Conservation (phyloP, 371 early-diverging fungal genomes). For the Rhizopus microsporus region DNA sequence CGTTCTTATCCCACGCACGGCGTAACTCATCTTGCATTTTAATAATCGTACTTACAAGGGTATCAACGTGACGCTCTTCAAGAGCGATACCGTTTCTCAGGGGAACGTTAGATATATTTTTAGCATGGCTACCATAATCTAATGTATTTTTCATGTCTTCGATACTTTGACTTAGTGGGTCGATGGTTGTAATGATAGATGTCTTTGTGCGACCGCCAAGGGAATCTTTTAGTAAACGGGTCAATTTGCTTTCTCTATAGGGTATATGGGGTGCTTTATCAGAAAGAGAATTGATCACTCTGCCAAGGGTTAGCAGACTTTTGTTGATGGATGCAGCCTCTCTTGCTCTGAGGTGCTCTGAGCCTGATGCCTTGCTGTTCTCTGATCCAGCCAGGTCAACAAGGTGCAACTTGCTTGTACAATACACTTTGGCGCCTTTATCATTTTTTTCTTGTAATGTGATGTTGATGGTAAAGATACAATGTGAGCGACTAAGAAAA, state of each 20-base stretch:
- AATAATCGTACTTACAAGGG: slow-evolving; percentile 77
- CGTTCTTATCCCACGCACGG: slow-evolving; percentile 65
- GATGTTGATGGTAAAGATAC: slow-evolving; percentile 89
- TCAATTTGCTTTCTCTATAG: slow-evolving; percentile 93
- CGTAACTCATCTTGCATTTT: slow-evolving; percentile 58
- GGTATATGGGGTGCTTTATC: slow-evolving; percentile 85
- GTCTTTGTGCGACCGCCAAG: slow-evolving; percentile 94
- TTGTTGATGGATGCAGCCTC: slow-evolving; percentile 94
- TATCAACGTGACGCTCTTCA: slow-evolving; percentile 84
- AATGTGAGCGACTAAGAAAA: slow-evolving; percentile 82
- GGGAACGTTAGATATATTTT: slow-evolving; percentile 92
- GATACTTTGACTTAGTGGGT: slow-evolving; percentile 72
- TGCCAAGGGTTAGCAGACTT: slow-evolving; percentile 88
- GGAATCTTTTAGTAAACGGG: slow-evolving; percentile 94
- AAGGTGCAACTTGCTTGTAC: slow-evolving; percentile 91
- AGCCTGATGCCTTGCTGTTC: slow-evolving; percentile 89
- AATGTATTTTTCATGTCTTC: slow-evolving; percentile 94
- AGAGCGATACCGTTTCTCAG: slow-evolving; percentile 82
- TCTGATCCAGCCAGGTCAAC: slow-evolving; percentile 99
- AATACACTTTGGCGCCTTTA: slow-evolving; percentile 81
- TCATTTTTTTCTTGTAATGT: slow-evolving; percentile 77
- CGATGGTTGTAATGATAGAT: slow-evolving; percentile 94
- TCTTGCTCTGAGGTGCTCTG: slow-evolving; percentile 81
- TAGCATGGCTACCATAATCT: slow-evolving; percentile 94
- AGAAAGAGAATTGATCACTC: slow-evolving; percentile 91